Evolutionary conservation across 2,329 filamentous ascomycete species (phyloP).

Genomic region (Trichophyton benhamiae): DNA sequence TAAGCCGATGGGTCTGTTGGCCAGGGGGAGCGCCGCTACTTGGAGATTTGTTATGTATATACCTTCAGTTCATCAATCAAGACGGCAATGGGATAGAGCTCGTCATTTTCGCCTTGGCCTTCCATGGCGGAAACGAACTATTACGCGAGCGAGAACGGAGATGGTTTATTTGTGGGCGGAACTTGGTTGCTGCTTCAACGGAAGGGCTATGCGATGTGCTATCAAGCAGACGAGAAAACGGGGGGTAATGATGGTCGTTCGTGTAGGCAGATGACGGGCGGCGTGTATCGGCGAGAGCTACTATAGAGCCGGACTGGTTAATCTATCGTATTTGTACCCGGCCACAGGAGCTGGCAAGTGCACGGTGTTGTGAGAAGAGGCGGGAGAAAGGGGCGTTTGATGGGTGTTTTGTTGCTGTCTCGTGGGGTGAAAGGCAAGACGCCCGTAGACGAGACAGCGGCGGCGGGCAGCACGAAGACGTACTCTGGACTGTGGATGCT

Average conservation of each 20-base stretch:
- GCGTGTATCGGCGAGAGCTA: not conserved
- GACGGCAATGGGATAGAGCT: constrained; percentile 98
- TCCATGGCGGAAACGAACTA: constrained; percentile 58
- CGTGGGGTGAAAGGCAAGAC: not conserved
- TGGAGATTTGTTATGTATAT: constrained; percentile 18
- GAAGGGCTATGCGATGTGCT: not conserved
- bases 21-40: not conserved
- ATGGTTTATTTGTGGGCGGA: not conserved
- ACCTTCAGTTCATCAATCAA: constrained; percentile 99
- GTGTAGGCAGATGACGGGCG: not conserved
- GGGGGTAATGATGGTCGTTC: not conserved
- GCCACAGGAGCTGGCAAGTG: not conserved
- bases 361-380: not conserved
- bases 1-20: not conserved
- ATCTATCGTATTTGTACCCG: not conserved
- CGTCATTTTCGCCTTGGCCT: constrained; percentile 81
- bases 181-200: not conserved
- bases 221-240: not conserved
- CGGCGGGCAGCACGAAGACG: not conserved
- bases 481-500: not conserved
- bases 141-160: not conserved
- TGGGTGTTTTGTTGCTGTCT: not conserved
- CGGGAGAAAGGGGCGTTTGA: not conserved
- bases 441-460: not conserved
- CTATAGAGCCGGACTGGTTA: constrained; percentile 2